phyloP scores from a whole-genome alignment of 805 yeast species.

The Teunomyces kruisii region DNA sequence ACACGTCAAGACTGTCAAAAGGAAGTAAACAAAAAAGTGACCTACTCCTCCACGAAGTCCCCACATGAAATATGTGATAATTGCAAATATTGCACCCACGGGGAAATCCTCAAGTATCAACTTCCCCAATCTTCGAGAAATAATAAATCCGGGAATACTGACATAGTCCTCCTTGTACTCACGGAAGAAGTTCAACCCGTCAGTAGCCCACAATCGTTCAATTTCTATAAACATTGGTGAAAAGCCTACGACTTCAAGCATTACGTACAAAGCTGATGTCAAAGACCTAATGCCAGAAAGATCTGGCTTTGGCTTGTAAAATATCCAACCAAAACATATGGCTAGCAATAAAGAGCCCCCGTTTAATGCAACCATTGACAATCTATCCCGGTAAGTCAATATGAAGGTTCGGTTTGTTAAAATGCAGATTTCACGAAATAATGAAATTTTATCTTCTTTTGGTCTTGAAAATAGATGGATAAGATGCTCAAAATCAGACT shows the following conservation, averaged over 20 bases:
- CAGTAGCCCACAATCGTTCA: conserved; percentile 22
- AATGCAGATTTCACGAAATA: conserved; percentile 17
- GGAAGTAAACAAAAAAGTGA: conserved; percentile 61
- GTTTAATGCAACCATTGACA: conserved; percentile 20
- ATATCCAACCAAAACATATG: conserved; percentile 22
- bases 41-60: conserved; percentile 23
- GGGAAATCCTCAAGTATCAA: conserved; percentile 24
- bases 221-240: conserved; percentile 25
- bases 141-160: conserved; percentile 21
- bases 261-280: conserved; percentile 20
- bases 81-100: conserved; percentile 18
- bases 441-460: conserved; percentile 15
- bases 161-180: conserved; percentile 26
- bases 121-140: conserved; percentile 24
- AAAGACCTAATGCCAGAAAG: conserved; percentile 23
- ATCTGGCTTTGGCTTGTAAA: conserved; percentile 18
- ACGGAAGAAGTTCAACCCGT: conserved; percentile 22
- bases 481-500: conserved; percentile 1
- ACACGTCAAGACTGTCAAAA: conserved; percentile 55
- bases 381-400: conserved; percentile 18
- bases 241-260: conserved; percentile 25
- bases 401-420: conserved; percentile 20
- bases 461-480: conserved; percentile 12
- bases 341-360: conserved; percentile 22
- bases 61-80: conserved; percentile 26